Base-by-base conservation (phyloP, 1,284 basidiomycete species). In the Heterobasidion annosum region DNA sequence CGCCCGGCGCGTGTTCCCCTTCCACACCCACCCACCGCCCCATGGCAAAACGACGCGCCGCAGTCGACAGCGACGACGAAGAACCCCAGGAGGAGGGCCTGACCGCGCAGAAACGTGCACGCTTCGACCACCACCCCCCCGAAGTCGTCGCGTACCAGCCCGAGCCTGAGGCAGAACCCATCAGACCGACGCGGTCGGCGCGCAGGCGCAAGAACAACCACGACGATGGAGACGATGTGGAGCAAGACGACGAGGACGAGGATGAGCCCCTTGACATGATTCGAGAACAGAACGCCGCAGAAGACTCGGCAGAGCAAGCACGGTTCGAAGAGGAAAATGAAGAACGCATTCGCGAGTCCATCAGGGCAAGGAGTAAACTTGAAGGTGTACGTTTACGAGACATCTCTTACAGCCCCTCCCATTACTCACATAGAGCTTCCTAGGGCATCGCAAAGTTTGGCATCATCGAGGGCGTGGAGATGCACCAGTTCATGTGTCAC, bases 401-500 rank as follows among this genome's bases (percentile, higher is more conserved):
- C 16, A 16, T 6, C 48, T 53, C 16, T 15, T 10, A 54, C 18
- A 43, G 7, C 47, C 16, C 50, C 54, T 32, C 16, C 5, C 45
- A 34, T 16, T 33, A 54, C 49, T 45, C 42, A 16, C 56, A 12
- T 25, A 34, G 25, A 55, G 42, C 55, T 46, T 34, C 45, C n/a
- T 16, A 92, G 91, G 79, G 76, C 35, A 74, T 89, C 48, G 89
- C 91, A 3, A 85, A 93, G 50, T 81, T 87, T 62, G 96, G 95
- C 10, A 86, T 96, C 57, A 90, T 98, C 59, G 88, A 93, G 63
- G 77, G 76, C 25, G 81, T 99, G 52, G 86, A 91, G 63, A 82
- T 97, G 77, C 77, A 84, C 65, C 89, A 98, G 68, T 99, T 99
- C 71, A 98, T 99, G 95, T 98, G 94, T 67, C 97, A 99, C 72